Evolutionary conservation across 345 rosid genomes (phyloP).

Genomic region (Corymbia maculata): DNA sequence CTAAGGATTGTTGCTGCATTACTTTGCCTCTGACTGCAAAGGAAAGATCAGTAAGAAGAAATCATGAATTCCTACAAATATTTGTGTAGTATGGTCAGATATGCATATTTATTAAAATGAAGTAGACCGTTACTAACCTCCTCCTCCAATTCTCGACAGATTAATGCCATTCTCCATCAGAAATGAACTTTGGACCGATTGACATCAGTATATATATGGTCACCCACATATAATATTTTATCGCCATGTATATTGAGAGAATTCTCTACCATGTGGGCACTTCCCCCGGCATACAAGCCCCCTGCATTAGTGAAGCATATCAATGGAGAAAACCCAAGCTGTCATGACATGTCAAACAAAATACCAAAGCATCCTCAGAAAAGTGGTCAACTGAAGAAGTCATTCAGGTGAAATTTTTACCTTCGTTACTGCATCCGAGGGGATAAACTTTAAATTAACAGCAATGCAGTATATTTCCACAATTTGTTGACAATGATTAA

Average conservation of each 20-base stretch:
- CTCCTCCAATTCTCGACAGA: slow-evolving; percentile 89
- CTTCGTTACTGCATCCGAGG: background rate
- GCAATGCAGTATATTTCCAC: background rate
- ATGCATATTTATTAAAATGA: background rate
- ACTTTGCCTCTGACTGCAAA: background rate
- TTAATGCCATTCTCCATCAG: slow-evolving; percentile 86
- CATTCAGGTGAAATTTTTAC: background rate
- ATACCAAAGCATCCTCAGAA: background rate
- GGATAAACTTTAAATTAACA: background rate
- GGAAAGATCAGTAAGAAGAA: background rate
- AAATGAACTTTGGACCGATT: slow-evolving; percentile 88
- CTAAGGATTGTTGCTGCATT: background rate
- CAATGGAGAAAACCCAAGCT: background rate
- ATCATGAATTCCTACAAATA: background rate
- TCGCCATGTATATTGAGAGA: slow-evolving; percentile 81
- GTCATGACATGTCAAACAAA: background rate
- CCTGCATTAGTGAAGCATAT: slow-evolving; percentile 20
- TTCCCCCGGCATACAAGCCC: slow-evolving; percentile 86
- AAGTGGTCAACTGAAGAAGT: background rate
- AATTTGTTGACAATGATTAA: background rate
- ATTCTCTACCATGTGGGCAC: slow-evolving; percentile 93
- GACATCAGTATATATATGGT: slow-evolving; percentile 93
- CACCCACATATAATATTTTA: slow-evolving; percentile 88
- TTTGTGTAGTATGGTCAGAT: background rate
- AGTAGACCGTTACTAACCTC: slow-evolving; percentile 39